Base-by-base conservation (phyloP, 2,329 filamentous ascomycete species). In the Colletotrichum paranaense region DNA sequence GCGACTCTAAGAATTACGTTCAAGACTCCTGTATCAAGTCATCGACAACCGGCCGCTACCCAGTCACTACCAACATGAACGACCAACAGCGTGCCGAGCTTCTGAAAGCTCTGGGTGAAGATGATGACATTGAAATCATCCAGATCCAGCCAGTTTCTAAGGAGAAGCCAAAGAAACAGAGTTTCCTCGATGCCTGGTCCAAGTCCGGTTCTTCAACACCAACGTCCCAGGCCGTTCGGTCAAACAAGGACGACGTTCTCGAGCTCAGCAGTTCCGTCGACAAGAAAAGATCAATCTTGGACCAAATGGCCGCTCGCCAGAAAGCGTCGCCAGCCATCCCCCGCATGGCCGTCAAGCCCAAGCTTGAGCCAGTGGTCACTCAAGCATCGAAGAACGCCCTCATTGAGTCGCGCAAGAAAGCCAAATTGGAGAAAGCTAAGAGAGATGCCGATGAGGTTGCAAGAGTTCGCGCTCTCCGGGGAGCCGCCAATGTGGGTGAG, bases 31-130 rank as follows among this genome's bases (percentile, higher is more conserved):
- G 94, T 73, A 86, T 93, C 68, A 90, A 89, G 73, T 87, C 88
- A 71, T 84, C 88, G 46, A 52, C 53, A 16, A 83, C 86, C 65
- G 87, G 90, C 80, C 84, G 86, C 79, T 88, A 89, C 74, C 83
- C 87, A 24, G 89, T 92, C 76, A 92, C 90, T 78, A 97, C 95
- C 2, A 98, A 97, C 77, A 84, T 98, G 76, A 94, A 90, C 14
- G 89, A 90, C 46, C 92, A 93, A 69, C 95, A 98, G 80, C 95
- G 95, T 76, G 96, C 95, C 12, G 94, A 98, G 82, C 86, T 98
- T 46, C 84, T 91, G 63, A 88, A 90, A 78, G 90, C 89, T 9
- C 81, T 92, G 19, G 89, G 89, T 30, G 88, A 92, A 68, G 88
- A 90, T 5, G 86, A 88, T 57, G 89, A 91, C 38, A 82, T 90